These are phyloP conservation scores for Fusarium euwallaceae DNA, from an alignment of 2,329 filamentous ascomycete species.

Conservation along the genomic window DNA sequence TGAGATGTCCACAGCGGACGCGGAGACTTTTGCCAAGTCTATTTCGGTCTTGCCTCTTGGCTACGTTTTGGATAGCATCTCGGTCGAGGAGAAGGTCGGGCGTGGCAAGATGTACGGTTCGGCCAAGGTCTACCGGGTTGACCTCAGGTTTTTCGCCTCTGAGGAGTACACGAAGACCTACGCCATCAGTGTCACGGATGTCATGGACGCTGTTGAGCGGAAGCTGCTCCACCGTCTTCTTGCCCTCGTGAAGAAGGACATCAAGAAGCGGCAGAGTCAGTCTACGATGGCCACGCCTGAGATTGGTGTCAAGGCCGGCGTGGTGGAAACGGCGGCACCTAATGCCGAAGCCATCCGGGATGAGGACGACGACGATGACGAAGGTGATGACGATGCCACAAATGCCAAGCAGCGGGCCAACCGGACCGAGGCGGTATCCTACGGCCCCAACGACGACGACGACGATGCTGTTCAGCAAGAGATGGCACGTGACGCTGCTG, in stretches of 20 bases:
- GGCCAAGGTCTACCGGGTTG: slow-evolving; percentile 88
- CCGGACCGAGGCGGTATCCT: slow-evolving; percentile 84
- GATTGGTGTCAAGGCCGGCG: slow-evolving; percentile 70
- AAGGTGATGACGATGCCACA: slow-evolving; percentile 83
- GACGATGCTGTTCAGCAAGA: slow-evolving; percentile 80
- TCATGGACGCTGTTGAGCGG: slow-evolving; percentile 82
- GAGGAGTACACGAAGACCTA: slow-evolving; percentile 89
- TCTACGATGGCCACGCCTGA: slow-evolving; percentile 80
- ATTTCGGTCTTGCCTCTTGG: slow-evolving; percentile 89
- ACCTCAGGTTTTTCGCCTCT: slow-evolving; percentile 85
- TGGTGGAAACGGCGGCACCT: slow-evolving; percentile 63
- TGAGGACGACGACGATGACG: slow-evolving; percentile 70
- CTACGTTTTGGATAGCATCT: slow-evolving; percentile 85
- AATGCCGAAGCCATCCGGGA: slow-evolving; percentile 51
- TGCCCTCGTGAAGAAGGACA: slow-evolving; percentile 78
- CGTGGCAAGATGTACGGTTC: slow-evolving; percentile 75
- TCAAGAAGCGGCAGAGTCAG: slow-evolving; percentile 82
- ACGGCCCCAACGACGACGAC: slow-evolving; percentile 92
- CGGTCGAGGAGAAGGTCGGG: slow-evolving; percentile 83
- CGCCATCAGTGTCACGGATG: slow-evolving; percentile 82
- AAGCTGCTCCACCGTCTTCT: slow-evolving; percentile 82
- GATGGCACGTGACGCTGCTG: slow-evolving; percentile 70
- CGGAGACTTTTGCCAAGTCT: slow-evolving; percentile 87
- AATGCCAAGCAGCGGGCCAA: slow-evolving; percentile 81
- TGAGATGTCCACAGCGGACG: slow-evolving; percentile 76